Conservation (phyloP, 176 grass and related monocot species). For the Musa beccarii region DNA sequence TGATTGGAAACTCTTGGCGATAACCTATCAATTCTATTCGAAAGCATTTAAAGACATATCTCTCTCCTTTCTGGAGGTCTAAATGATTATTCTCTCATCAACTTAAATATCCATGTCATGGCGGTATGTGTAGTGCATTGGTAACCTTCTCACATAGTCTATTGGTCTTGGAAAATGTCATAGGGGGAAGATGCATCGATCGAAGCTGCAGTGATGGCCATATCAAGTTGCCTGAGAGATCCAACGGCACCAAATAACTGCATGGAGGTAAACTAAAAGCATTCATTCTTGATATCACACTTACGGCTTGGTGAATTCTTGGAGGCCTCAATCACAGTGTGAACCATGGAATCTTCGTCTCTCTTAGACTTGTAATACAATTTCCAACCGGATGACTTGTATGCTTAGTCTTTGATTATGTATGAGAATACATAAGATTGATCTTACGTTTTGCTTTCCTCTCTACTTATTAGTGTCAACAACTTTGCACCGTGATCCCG, state of each 20-base stretch:
- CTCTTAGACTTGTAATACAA: background rate
- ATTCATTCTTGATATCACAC: background rate
- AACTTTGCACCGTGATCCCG: too few species aligned
- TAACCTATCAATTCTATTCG: background rate
- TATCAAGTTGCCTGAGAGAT: slow-evolving; percentile 68
- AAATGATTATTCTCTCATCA: too few species aligned
- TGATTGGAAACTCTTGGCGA: background rate
- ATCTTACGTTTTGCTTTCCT: too few species aligned
- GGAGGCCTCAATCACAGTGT: background rate
- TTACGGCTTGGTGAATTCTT: background rate
- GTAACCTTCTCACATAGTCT: background rate
- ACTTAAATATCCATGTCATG: background rate
- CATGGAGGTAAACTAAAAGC: slow-evolving; percentile 42
- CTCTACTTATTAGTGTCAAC: too few species aligned
- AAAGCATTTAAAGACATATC: background rate
- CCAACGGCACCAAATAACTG: slow-evolving; percentile 59
- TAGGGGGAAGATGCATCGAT: slow-evolving; percentile 95
- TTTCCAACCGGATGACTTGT: background rate
- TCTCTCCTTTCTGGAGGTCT: background rate
- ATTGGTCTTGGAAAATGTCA: background rate
- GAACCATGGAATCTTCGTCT: background rate
- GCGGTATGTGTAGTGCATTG: background rate
- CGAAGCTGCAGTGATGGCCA: slow-evolving; percentile 77
- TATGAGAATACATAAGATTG: too few species aligned
- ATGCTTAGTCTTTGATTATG: too few species aligned